phyloP scores from a whole-genome alignment of 2,329 filamentous ascomycete species.

The Trichoderma koningii region DNA sequence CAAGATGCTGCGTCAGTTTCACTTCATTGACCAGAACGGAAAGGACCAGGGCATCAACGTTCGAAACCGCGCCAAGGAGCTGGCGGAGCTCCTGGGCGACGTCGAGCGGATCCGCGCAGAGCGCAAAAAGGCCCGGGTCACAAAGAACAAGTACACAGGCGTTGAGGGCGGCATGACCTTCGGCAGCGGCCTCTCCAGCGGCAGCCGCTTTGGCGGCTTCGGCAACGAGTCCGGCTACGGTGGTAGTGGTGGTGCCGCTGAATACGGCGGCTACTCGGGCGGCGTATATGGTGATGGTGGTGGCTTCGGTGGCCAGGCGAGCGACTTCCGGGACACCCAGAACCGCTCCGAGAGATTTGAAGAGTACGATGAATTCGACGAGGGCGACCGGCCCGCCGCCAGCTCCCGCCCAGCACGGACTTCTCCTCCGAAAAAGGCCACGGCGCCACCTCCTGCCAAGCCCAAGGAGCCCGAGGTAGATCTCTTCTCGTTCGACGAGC shows the following conservation, averaged over 20 bases:
- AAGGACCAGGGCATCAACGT: constrained; percentile 99
- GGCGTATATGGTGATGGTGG: constrained; percentile 94
- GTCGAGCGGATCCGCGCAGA: constrained; percentile 82
- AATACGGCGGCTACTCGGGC: constrained; percentile 63
- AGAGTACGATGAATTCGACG: constrained; percentile 96
- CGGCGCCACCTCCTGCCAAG: constrained; percentile 65
- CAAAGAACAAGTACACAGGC: constrained; percentile 92
- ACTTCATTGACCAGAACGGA: constrained; percentile 93
- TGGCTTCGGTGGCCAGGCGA: constrained; percentile 76
- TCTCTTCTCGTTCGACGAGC: constrained; percentile 89
- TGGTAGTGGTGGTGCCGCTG: constrained; percentile 57
- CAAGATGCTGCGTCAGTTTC: constrained; percentile 98
- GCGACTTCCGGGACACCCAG: constrained; percentile 68
- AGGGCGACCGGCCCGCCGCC: constrained; percentile 56
- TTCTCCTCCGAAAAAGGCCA: constrained; percentile 44
- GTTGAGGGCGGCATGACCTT: constrained; percentile 78
- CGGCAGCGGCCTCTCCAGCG: constrained; percentile 59
- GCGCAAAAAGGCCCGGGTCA: constrained; percentile 86
- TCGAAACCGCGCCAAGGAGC: constrained; percentile 91
- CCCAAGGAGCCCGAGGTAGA: constrained; percentile 88
- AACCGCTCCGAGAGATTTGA: constrained; percentile 77
- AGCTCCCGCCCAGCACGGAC: constrained; percentile 48
- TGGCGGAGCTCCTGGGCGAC: constrained; percentile 89
- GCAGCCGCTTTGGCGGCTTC: constrained; percentile 81
- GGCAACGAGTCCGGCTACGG: constrained; percentile 76